Evolutionary conservation across 1,284 basidiomycete species (phyloP).

Genomic region (Phylloboletellus chloephorus): DNA sequence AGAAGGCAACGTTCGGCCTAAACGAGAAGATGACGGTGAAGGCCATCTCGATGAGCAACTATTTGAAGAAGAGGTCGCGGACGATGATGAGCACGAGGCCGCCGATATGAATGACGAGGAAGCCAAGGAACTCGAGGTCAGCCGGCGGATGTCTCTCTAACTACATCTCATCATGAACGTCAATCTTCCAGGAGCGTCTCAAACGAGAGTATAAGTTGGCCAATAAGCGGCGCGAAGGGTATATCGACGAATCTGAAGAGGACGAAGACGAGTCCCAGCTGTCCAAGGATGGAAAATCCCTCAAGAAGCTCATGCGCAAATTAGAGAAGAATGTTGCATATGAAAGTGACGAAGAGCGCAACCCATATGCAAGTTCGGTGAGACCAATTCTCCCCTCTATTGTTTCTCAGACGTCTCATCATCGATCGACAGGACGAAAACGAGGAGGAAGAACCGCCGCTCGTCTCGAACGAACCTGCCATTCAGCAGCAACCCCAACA

Average conservation of each 20-base stretch:
- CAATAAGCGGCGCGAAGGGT: conserved; percentile 66
- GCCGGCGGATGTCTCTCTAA: conserved; percentile 13
- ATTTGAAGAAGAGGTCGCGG: conserved; percentile 80
- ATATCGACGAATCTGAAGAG: conserved; percentile 67
- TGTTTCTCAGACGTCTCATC: conserved; percentile 9
- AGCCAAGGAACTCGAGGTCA: conserved; percentile 78
- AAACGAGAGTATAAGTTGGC: conserved; percentile 77
- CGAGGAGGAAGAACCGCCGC: conserved; percentile 53
- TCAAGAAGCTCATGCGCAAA: conserved; percentile 74
- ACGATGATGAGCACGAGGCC: conserved; percentile 77
- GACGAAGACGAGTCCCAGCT: conserved; percentile 55
- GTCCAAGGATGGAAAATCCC: conserved; percentile 65
- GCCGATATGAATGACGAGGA: conserved; percentile 78
- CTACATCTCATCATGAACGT: conserved; percentile 3
- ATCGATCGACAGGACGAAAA: conserved; percentile 51
- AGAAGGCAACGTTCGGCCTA: conserved; percentile 39
- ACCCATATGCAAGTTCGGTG: conserved; percentile 76
- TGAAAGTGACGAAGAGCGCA: conserved; percentile 76
- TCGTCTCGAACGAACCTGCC: conserved; percentile 50
- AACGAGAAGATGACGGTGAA: conserved; percentile 60
- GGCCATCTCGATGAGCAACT: conserved; percentile 77
- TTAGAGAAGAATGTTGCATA: conserved; percentile 70
- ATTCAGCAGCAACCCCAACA: conserved; percentile 49
- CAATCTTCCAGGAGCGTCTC: conserved; percentile 60
- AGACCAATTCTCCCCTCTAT: conserved; percentile 25